These are phyloP conservation scores for Fraxinus greggii DNA, from an alignment of 305 asterid genomes.

Conservation along the genomic window DNA sequence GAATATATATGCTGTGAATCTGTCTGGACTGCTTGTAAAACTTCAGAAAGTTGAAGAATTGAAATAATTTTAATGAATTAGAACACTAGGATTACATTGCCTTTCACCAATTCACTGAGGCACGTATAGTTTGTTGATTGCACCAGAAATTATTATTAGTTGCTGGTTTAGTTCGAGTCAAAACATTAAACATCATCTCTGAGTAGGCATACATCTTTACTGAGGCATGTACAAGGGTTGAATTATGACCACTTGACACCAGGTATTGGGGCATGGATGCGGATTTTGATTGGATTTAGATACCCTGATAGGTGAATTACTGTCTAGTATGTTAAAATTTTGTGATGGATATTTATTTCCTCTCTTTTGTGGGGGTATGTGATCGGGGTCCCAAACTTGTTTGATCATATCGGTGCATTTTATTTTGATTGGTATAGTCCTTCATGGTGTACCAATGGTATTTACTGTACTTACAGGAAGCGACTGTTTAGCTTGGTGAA, in stretches of 20 bases:
- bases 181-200: not conserved
- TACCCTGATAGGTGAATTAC: not conserved
- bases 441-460: not conserved
- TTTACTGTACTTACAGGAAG: constrained; percentile 52
- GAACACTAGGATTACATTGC: not conserved
- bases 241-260: not conserved
- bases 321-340: not conserved
- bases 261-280: not conserved
- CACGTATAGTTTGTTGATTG: not conserved
- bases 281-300: not conserved
- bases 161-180: not conserved
- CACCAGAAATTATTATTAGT: not conserved
- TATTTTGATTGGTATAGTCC: not conserved
- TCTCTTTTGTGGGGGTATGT: not conserved
- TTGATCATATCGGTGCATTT: not conserved
- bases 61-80: not conserved
- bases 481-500: constrained; percentile 83
- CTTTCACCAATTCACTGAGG: not conserved
- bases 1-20: not conserved
- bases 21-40: not conserved
- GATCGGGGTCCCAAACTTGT: not conserved
- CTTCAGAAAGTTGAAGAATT: not conserved
- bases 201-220: not conserved
- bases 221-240: not conserved
- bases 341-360: not conserved